Evolutionary conservation across 495 filamentous ascomycete genomes (phyloP).

Genomic region (Xylaria castorea): DNA sequence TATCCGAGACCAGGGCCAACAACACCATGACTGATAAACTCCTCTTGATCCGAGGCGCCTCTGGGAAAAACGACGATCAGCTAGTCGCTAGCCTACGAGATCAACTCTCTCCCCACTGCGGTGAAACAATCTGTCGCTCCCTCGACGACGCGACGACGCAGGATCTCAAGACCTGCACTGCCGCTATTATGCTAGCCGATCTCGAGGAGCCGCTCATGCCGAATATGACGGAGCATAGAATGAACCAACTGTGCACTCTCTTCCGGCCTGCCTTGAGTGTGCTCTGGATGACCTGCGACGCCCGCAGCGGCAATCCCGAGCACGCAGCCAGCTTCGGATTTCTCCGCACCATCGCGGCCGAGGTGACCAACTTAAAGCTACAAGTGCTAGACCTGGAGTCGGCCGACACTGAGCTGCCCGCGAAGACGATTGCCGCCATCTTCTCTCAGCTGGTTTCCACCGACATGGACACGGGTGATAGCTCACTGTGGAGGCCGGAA

Average conservation of each 20-base stretch:
- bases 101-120: conserved; percentile 33
- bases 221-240: conserved; percentile 41
- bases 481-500: conserved; percentile 42
- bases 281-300: conserved; percentile 48
- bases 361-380: conserved; percentile 46
- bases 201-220: conserved; percentile 46
- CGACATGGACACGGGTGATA: background rate
- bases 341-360: conserved; percentile 49
- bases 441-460: conserved; percentile 39
- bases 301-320: conserved; percentile 39
- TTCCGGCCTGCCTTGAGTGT: conserved; percentile 46
- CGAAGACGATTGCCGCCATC: conserved; percentile 31
- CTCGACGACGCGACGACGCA: conserved; percentile 34
- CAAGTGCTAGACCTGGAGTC: conserved; percentile 51
- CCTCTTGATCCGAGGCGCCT: conserved; percentile 43
- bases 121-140: conserved; percentile 27
- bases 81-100: conserved; percentile 31
- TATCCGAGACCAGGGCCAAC: background rate
- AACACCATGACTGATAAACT: conserved; percentile 34
- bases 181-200: conserved; percentile 47
- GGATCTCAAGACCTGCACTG: conserved; percentile 31
- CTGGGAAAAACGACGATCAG: conserved; percentile 18
- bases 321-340: conserved; percentile 53
- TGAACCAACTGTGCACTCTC: conserved; percentile 43
- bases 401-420: conserved; percentile 26